phyloP scores from a whole-genome alignment of 2,329 filamentous ascomycete genomes.

The Colletotrichum australisinense region DNA sequence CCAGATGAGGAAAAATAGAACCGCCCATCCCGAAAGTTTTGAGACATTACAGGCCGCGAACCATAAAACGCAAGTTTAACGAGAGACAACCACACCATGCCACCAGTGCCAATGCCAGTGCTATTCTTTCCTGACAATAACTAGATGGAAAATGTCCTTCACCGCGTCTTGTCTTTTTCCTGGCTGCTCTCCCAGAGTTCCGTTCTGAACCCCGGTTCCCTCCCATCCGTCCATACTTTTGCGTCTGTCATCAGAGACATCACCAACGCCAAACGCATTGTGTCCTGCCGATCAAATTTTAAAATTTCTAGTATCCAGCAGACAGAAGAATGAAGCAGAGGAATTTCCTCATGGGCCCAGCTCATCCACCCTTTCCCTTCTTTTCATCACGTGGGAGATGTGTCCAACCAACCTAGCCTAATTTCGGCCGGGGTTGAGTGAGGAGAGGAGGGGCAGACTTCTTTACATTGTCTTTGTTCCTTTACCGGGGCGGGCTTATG shows the following conservation, averaged over 20 bases:
- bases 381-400: constrained; percentile 31
- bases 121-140: constrained; percentile 13
- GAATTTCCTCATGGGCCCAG: background rate
- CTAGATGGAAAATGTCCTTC: constrained; percentile 20
- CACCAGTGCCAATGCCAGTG: constrained; percentile 10
- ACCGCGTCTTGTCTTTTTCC: constrained; percentile 27
- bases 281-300: constrained; percentile 34
- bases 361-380: constrained; percentile 6
- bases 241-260: constrained; percentile 31
- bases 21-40: constrained; percentile 17
- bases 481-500: constrained; percentile 15
- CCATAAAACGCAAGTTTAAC: constrained; percentile 25
- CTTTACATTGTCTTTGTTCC: constrained; percentile 34
- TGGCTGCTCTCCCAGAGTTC: constrained; percentile 6
- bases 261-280: constrained; percentile 36
- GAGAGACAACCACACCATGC: constrained; percentile 33
- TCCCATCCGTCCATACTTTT: constrained; percentile 17
- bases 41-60: constrained; percentile 30
- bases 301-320: constrained; percentile 16
- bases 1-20: constrained; percentile 23
- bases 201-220: constrained; percentile 28
- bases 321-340: constrained; percentile 17
- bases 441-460: background rate
- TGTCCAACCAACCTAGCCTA: constrained; percentile 22
- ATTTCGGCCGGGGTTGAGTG: constrained; percentile 18